These are phyloP conservation scores for Ceratocystis diversiconidia DNA, from an alignment of 2,329 filamentous ascomycete species.

Conservation along the genomic window DNA sequence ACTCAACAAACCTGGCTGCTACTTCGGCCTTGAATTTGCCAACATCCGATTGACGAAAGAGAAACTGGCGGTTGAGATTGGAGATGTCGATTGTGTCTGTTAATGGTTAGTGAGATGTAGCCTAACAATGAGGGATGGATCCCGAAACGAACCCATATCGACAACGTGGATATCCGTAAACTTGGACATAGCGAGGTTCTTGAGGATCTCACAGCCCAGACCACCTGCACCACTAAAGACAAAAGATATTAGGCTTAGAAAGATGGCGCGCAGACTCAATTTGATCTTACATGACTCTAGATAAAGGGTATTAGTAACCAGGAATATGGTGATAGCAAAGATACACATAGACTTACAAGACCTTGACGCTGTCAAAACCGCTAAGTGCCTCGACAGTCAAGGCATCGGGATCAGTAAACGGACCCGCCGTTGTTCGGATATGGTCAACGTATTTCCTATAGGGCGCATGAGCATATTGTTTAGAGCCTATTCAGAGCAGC, in stretches of 20 bases:
- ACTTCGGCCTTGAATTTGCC: conserved; percentile 89
- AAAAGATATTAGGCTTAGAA: conserved; percentile 18
- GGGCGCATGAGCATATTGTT: conserved; percentile 6
- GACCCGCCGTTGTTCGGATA: conserved; percentile 61
- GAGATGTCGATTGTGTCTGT: conserved; percentile 95
- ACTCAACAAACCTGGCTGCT: conserved; percentile 81
- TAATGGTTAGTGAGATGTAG: conserved; percentile 12
- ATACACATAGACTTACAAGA: conserved; percentile 43
- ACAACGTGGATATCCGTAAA: conserved; percentile 98
- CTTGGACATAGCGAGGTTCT: conserved; percentile 85
- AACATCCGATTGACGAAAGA: conserved; percentile 84
- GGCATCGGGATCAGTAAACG: conserved; percentile 58
- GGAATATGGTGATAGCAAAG: not conserved
- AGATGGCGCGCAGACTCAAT: conserved; percentile 18
- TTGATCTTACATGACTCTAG: conserved; percentile 36
- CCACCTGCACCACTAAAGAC: conserved; percentile 72
- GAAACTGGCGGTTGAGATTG: conserved; percentile 92
- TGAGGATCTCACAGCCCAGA: conserved; percentile 88
- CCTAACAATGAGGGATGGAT: not conserved
- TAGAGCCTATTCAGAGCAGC: not conserved
- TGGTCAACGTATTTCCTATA: conserved; percentile 73
- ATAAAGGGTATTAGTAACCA: not conserved
- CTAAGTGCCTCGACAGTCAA: conserved; percentile 38
- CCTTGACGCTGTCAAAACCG: conserved; percentile 54
- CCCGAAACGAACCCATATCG: conserved; percentile 62